phyloP scores from a whole-genome alignment of 2,329 filamentous ascomycete genomes.

The Hysterium pulicare region DNA sequence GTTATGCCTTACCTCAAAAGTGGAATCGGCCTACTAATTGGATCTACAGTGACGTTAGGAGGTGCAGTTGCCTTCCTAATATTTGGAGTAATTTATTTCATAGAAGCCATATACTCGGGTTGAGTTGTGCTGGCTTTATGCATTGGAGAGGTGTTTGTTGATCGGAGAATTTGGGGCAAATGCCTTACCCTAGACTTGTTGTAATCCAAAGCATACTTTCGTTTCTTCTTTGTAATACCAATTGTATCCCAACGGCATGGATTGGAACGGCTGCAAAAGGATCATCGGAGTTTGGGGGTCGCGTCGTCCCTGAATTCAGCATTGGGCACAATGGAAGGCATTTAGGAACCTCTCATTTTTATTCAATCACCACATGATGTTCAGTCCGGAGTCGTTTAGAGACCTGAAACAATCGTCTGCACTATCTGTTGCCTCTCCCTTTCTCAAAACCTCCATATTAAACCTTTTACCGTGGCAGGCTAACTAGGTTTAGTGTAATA shows the following conservation, averaged over 20 bases:
- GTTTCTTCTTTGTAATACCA: constrained; percentile 23
- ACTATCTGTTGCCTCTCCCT: too few relatives aligned
- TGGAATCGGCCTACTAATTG: constrained; percentile 21
- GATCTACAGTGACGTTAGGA: constrained; percentile 73
- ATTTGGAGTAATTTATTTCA: constrained; percentile 87
- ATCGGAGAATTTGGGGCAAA: constrained; percentile 5
- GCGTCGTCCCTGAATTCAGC: too few relatives aligned
- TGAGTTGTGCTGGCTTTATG: constrained; percentile 24
- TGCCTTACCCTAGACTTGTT: constrained; percentile 12
- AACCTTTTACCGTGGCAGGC: too few relatives aligned
- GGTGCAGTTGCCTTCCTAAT: constrained; percentile 85
- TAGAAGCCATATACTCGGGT: constrained; percentile 66
- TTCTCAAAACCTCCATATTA: too few relatives aligned
- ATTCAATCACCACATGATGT: too few relatives aligned
- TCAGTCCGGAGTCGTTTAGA: too few relatives aligned
- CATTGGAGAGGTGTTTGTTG: background rate
- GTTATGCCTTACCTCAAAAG: constrained; percentile 38
- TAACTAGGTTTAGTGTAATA: too few relatives aligned
- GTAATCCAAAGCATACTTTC: constrained; percentile 16
- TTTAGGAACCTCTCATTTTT: too few relatives aligned
- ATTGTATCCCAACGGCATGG: constrained; percentile 12
- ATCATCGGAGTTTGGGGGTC: constrained; percentile 12
- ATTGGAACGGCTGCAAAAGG: constrained; percentile 13
- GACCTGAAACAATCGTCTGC: too few relatives aligned
- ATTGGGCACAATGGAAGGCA: too few relatives aligned